phyloP scores from a whole-genome alignment of 441 rosid genomes.

The Populus tomentosa region DNA sequence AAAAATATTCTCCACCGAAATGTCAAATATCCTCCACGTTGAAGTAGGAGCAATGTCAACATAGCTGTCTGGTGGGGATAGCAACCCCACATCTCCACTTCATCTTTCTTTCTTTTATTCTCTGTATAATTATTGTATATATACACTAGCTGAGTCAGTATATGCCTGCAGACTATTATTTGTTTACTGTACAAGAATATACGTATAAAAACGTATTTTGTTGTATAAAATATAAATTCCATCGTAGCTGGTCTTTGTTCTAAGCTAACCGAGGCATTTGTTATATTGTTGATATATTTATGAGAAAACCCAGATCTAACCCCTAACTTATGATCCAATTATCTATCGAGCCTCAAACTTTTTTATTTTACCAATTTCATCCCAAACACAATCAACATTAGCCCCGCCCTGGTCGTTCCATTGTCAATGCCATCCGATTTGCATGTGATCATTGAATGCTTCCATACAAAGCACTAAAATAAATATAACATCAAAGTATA shows the following conservation, averaged over 20 bases:
- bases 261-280: not conserved
- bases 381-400: too few species aligned
- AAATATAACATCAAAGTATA: too few species aligned
- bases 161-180: too few species aligned
- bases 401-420: too few species aligned
- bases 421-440: too few species aligned
- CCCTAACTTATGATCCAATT: not conserved
- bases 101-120: not conserved
- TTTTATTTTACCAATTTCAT: too few species aligned
- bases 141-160: too few species aligned
- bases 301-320: not conserved
- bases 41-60: constrained; percentile 46
- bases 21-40: too few species aligned
- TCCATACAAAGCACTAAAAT: too few species aligned
- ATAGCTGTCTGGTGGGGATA: constrained; percentile 55
- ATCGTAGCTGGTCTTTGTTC: not conserved
- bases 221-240: not conserved
- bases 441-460: too few species aligned
- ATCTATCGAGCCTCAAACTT: not conserved
- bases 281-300: not conserved
- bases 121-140: not conserved
- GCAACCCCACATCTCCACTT: constrained; percentile 30
- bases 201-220: not conserved
- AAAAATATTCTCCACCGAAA: too few species aligned
- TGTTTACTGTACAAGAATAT: too few species aligned